Evolutionary conservation across 805 yeast species (phyloP).

Genomic region (Wickerhamiella alocasiicola): DNA sequence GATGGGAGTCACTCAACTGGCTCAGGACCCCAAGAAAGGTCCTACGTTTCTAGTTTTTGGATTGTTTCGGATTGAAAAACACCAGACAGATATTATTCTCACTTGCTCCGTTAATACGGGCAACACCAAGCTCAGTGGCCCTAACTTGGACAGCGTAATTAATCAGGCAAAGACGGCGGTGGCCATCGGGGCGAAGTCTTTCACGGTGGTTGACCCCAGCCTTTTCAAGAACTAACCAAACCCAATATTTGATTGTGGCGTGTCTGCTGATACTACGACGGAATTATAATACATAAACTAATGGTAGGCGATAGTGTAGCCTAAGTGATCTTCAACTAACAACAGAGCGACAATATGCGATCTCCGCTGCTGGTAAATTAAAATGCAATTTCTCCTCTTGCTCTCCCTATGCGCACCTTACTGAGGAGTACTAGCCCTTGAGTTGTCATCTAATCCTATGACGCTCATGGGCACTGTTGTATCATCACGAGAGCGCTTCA

Average conservation of each 20-base stretch:
- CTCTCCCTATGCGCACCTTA: too few relatives aligned
- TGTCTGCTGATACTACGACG: too few relatives aligned
- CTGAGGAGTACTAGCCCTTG: too few relatives aligned
- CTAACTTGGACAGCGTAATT: neutral
- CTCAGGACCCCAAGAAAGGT: neutral
- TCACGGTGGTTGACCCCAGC: constrained; percentile 16
- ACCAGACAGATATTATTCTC: constrained; percentile 19
- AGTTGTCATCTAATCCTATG: neutral
- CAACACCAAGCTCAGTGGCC: constrained; percentile 2
- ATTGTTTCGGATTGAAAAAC: constrained; percentile 17
- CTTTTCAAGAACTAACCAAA: constrained; percentile 10
- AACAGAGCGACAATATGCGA: too few relatives aligned
- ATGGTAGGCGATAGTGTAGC: too few relatives aligned
- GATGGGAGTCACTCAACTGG: neutral
- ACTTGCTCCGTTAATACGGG: constrained; percentile 13
- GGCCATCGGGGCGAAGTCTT: constrained; percentile 12
- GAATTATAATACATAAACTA: too few relatives aligned
- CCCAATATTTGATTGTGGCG: neutral
- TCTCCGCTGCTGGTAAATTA: too few relatives aligned
- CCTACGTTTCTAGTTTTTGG: constrained; percentile 14
- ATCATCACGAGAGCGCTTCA: neutral
- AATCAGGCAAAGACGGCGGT: constrained; percentile 12
- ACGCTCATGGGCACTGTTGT: neutral
- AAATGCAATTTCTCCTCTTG: too few relatives aligned
- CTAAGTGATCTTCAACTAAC: too few relatives aligned